Evolutionary conservation across 495 filamentous ascomycete genomes (phyloP).

Genomic region (Penicillium tannophilum): DNA sequence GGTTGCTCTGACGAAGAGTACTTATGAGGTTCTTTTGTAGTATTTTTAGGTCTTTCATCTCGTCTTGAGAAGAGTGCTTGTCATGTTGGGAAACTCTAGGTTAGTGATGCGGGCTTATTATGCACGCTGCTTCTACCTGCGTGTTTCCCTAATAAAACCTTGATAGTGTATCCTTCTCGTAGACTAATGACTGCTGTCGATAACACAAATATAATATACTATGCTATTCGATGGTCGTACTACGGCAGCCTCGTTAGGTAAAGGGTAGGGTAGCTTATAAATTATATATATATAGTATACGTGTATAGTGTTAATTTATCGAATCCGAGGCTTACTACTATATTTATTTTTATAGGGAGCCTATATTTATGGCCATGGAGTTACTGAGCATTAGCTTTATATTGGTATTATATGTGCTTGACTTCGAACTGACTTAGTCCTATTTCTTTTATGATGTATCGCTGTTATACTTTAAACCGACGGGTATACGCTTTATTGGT

Average conservation of each 20-base stretch:
- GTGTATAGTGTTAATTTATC: constrained; percentile 3
- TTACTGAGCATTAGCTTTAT: constrained; percentile 2
- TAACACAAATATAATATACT: background rate
- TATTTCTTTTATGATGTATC: constrained; percentile 4
- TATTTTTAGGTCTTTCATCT: constrained; percentile 4
- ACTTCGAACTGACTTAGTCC: background rate
- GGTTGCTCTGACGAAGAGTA: constrained; percentile 1
- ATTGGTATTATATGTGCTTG: constrained; percentile 4
- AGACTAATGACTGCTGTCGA: background rate
- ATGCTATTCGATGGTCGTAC: constrained; percentile 1
- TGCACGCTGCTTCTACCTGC: constrained; percentile 1
- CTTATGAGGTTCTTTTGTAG: constrained; percentile 1
- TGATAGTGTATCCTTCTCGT: background rate
- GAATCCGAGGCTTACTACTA: background rate
- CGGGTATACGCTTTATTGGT: constrained; percentile 1
- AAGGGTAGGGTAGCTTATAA: constrained; percentile 2
- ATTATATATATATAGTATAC: background rate
- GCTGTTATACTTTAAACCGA: background rate
- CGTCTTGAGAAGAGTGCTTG: background rate
- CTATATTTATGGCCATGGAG: background rate
- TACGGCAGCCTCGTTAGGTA: background rate
- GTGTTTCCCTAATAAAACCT: background rate
- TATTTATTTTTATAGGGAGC: background rate
- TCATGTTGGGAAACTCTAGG: background rate
- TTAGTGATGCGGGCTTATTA: background rate